Base-by-base conservation (phyloP, 305 asterid genomes). In the Ilex paraguariensis region DNA sequence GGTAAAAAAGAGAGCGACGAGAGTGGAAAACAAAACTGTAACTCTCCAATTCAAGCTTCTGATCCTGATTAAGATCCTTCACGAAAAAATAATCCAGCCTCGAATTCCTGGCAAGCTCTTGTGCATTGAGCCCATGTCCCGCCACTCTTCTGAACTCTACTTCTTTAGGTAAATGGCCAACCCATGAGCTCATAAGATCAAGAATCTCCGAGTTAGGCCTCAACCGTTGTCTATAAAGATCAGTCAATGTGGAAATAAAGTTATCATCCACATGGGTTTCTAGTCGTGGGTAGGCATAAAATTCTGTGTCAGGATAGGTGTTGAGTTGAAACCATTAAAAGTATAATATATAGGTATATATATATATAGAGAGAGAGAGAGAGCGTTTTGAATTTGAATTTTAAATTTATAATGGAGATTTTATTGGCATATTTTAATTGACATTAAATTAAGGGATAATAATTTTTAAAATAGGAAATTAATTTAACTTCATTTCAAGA, bases 101-200 rank as follows among this genome's bases (percentile, higher is more conserved):
- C 6, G 81, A 80, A 71, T 90, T 90, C 45, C 73, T 82, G 2
- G 84, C 81, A 6, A 90, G 90, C 84, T 90, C 96, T 69, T 83
- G 87, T 0, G 90, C 88, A 56, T 90, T 90, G 33, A 87, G 95
- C 54, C 97, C 96, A 42, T 90, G 97, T 7, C 97, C 96, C 6
- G 85, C 95, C 2, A 90, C 96, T 62, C 55, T 87, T 76, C 72
- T 70, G 81, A 79, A 90, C 77, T 66, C 61, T 1, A 83, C 78
- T 66, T 90, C 86, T 40, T 75, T 61, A 59, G 96, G 97, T 72
- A 90, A 72, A 70, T 87, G 96, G 69, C 97, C 87, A 6, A 87
- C 76, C 97, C 96, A 90, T 0, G 96, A 90, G 60, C 97, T 87
- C 95, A 88, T 87, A 14, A 90, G 66, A 56, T 90, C 95, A 14